These are phyloP conservation scores for Ceratocystis destructans DNA, from an alignment of 2,329 filamentous ascomycete genomes.

Conservation along the genomic window DNA sequence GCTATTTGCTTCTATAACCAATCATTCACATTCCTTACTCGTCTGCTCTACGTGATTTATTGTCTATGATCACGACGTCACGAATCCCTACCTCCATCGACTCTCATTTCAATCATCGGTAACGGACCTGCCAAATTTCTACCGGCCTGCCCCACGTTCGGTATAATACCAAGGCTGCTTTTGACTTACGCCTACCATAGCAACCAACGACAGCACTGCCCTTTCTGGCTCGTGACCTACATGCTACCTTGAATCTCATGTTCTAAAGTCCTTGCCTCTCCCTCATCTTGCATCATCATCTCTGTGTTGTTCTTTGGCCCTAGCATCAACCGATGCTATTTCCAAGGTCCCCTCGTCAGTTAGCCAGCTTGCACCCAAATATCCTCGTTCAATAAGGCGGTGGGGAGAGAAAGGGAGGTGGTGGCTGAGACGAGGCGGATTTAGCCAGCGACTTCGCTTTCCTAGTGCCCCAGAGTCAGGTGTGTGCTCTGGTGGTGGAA, in stretches of 20 bases:
- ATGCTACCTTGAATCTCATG: background rate
- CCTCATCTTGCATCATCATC: background rate
- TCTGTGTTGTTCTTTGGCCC: background rate
- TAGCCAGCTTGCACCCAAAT: background rate
- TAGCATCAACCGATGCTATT: background rate
- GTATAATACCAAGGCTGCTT: background rate
- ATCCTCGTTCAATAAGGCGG: slow-evolving; percentile 6
- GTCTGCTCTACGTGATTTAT: background rate
- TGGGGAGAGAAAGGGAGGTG: background rate
- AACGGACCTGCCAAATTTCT: background rate
- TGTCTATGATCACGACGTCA: background rate
- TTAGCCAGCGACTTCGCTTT: background rate
- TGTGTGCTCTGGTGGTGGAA: background rate
- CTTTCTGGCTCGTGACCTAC: background rate
- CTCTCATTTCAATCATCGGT: background rate
- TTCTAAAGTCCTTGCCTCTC: background rate
- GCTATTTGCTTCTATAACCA: background rate
- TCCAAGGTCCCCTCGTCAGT: slow-evolving; percentile 1
- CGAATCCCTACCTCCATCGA: background rate
- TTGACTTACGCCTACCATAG: too few relatives aligned
- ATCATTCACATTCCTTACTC: background rate
- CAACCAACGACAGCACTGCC: background rate
- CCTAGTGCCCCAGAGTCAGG: background rate
- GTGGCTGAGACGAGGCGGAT: background rate
- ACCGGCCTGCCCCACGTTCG: background rate